Evolutionary conservation across 192 early-diverging fungal genomes (phyloP), one percentile per base, ranked within the genome.

Genomic region (Allomyces macrogynus): DNA sequence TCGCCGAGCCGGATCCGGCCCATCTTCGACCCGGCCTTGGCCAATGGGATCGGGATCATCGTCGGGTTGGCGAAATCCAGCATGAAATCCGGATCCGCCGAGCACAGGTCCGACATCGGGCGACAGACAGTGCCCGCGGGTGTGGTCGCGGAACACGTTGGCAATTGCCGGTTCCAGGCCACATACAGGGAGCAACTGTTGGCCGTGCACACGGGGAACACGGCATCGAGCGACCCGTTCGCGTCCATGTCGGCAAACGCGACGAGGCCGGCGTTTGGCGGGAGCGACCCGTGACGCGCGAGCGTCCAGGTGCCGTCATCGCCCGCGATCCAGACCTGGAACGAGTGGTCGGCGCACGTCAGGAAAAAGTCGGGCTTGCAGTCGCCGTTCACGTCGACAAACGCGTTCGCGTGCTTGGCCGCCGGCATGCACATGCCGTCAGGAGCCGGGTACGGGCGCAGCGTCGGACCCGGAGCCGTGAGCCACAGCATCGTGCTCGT

Each of bases 201-300:
- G 2, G 69, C 66, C 44, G 68, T 72, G 70, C 88, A 84, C 0
- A 86, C 78, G 10, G 86, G 80, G 40, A 92, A 85, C 4, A 95
- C 76, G 67, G 91, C 78, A 70, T 95, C 92, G 27, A 91, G 73
- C 16, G 89, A 83, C 24, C 92, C 92, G 75, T 91, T 89, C n/a
- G 83, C 89, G 76, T 92, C 86, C 67, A 96, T 88, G 66, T 97
- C 93, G 23, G 88, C 89, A 78, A 97, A 94, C 4, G 87, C 80
- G 32, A 97, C 77, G 26, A 80, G 86, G 4, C 91, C 93, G 43
- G 82, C 72, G 10, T 77, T 77, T 0, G 71, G 64, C 10, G 89
- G 90, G 43, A 93, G 71, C 26, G 75, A 67, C 5, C 84, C 77
- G 8, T 72, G 70, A 62, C 75, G 71, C n/a, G 77, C 77, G 65